Evolutionary conservation across 1,284 basidiomycete genomes (phyloP), one percentile per base, ranked within the genome.

Genomic region (Malassezia vespertilionis): DNA sequence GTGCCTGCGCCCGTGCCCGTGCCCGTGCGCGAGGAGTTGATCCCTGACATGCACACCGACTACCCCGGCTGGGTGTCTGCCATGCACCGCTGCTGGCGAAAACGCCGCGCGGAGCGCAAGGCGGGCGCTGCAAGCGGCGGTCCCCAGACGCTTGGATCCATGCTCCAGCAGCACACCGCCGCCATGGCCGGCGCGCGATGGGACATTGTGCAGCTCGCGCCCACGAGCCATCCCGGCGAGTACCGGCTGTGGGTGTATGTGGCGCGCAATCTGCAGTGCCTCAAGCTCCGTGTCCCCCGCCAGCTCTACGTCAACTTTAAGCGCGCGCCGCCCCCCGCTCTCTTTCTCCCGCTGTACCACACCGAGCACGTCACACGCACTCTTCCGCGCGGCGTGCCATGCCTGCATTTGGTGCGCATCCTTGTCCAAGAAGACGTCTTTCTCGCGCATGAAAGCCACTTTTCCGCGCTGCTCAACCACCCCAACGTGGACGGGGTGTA

Each of bases 401-500:
- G 82, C 54, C 76, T 77, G 38, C 81, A 96, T 68, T 75, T 99
- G 0, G 91, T 85, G 76, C 83, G 82, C 57, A 74, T 97, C 38
- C 77, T 79, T 1, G 86, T 93, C 23, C 78, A 82, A 30, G 93
- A 97, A 70, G 82, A 83, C 4, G 73, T 82, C 12, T 99, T 83
- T 70, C 76, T 84, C 26, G 81, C 86, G 33, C 84, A 84, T 22
- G 83, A 88, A 60, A 82, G 85, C 46, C 85, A 93, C 68, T 96
- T 96, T 65, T 83, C 87, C 26, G 82, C 86, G 61, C 76, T 97
- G 43, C 85, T 82, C 54, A 95, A 93, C 69, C 86, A 91, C 62
- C 86, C 90, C 0, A 89, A 87, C 65, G 86, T 96, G 7, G 89
- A 96, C 58, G 89, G 88, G 2, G 84, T 95, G 2, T 99, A 84